Percentiles rank a stretch among this genome's conserved stretches.
Conservation (phyloP, 2,329 filamentous ascomycete species). For the Penicillium sp. region DNA sequence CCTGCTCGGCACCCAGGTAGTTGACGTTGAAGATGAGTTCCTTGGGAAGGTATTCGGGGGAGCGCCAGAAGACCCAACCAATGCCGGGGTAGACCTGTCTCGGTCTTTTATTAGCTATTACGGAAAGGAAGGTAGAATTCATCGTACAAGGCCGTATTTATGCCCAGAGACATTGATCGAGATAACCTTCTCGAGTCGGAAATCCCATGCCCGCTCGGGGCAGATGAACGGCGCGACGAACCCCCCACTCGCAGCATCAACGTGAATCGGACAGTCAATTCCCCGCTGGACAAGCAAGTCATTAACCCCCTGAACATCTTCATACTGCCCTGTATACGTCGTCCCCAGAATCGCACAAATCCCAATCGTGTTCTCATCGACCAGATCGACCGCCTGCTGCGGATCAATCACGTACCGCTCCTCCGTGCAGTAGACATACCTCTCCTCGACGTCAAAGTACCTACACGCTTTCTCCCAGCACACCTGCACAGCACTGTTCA, state of each 20-base stretch:
- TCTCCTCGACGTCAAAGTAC: constrained; percentile 73
- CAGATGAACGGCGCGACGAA: constrained; percentile 50
- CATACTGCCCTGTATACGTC: constrained; percentile 76
- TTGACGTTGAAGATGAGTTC: constrained; percentile 73
- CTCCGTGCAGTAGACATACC: constrained; percentile 54
- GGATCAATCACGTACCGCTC: constrained; percentile 69
- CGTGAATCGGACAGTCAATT: constrained; percentile 59
- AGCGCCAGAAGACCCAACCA: constrained; percentile 73
- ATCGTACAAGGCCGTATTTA: constrained; percentile 54
- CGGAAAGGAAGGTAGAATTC: no score
- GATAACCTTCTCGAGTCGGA: constrained; percentile 39
- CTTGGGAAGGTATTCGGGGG: constrained; percentile 67
- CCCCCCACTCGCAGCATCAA: constrained; percentile 49
- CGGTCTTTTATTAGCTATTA: not conserved
- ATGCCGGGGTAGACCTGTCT: constrained; percentile 64
- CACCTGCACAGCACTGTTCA: constrained; percentile 75
- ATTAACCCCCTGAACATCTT: constrained; percentile 71
- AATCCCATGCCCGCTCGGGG: constrained; percentile 37
- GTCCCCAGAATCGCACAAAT: constrained; percentile 73
- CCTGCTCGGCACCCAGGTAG: constrained; percentile 73
- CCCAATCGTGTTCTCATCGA: constrained; percentile 80
- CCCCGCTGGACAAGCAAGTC: constrained; percentile 62
- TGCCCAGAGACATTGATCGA: constrained; percentile 64
- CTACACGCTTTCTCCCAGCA: constrained; percentile 74
- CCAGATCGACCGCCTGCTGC: constrained; percentile 65